Base-by-base conservation (phyloP, 192 early-diverging fungal genomes). In the Diversispora eburnea region DNA sequence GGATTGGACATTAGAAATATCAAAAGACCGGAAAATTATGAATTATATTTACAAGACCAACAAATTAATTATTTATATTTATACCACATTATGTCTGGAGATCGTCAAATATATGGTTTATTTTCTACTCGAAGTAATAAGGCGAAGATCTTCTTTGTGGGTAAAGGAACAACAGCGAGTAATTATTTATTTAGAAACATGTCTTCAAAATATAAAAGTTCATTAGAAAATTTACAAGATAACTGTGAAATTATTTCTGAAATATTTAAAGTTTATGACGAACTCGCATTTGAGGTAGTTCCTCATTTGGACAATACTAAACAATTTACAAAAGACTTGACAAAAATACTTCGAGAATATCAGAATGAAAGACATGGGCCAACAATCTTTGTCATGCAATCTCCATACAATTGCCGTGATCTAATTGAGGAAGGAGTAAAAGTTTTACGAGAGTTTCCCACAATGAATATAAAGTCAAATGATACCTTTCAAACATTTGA, bases 401-500 rank as follows among this genome's bases (percentile, higher is more conserved):
- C 83, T 4, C n/a, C 89, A 8, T 76, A 79, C 52, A 77, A 81
- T 7, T 73, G 4, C 15, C 15, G 79, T 8, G 78, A 90, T 55
- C 79, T 83, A 19, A 77, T 88, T 67, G 82, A 80, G 10, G 54
- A 80, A 41, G 72, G 67, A 48, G 72, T 93, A 49, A 79, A 82
- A 5, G 74, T 83, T 19, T 65, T 96, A 3, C 76, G 75, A 15
- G 82, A 90, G 9, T 93, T 94, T 69, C 96, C 97, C 1, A 79
- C 84, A 25, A 78, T 95, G 7, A 56, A 79, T 0, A 81, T 94
- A 46, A 92, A 92, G 1, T 85, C 85, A 17, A 87, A 85, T 22
- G 91, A 94, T 74, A 84, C 84, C 9, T 88, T 98, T 65, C 91
- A 92, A 9, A 85, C 93, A 7, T 76, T 97, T 4, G 91, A 91